Conservation (phyloP, 768 basidiomycete species). For the Austroboletus festivus region DNA sequence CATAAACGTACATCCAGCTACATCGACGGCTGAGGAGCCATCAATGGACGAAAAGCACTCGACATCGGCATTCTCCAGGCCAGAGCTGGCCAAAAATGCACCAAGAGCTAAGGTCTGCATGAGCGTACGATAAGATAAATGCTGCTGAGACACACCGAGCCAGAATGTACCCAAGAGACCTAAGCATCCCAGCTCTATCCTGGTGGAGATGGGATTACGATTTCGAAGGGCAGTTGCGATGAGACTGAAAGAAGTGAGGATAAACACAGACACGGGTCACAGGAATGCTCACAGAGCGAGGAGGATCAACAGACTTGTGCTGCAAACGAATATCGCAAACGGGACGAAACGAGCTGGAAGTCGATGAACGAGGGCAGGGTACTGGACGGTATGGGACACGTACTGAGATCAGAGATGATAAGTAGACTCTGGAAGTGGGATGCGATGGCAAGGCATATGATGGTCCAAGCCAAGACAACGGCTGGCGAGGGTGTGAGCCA, state of each 20-base stretch:
- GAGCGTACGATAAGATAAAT: constrained; percentile 6
- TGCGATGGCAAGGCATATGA: constrained; percentile 78
- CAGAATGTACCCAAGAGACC: constrained; percentile 74
- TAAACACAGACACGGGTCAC: not conserved
- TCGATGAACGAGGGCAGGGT: constrained; percentile 2
- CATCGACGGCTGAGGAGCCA: constrained; percentile 50
- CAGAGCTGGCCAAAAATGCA: constrained; percentile 68
- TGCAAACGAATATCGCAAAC: constrained; percentile 79
- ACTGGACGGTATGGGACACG: constrained; percentile 23
- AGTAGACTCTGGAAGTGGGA: constrained; percentile 72
- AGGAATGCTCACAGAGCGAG: constrained; percentile 53
- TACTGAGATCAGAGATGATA: constrained; percentile 78
- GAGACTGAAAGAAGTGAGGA: constrained; percentile 40
- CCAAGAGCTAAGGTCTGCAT: constrained; percentile 57
- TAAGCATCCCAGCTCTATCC: constrained; percentile 69
- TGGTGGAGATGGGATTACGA: constrained; percentile 76
- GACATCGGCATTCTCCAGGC: constrained; percentile 74
- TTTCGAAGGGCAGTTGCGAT: constrained; percentile 60
- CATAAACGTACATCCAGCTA: constrained; percentile 60
- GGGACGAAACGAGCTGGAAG: constrained; percentile 78
- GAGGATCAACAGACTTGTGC: constrained; percentile 65
- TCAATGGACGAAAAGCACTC: constrained; percentile 69
- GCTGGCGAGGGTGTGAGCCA: constrained; percentile 35
- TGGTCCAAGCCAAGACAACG: constrained; percentile 67
- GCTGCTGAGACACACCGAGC: constrained; percentile 53